A percentile compares a stretch with the other conserved stretches of the same genome.
Evolutionary conservation across 2,329 filamentous ascomycete genomes (phyloP).

Genomic region (Aspergillus tanneri): DNA sequence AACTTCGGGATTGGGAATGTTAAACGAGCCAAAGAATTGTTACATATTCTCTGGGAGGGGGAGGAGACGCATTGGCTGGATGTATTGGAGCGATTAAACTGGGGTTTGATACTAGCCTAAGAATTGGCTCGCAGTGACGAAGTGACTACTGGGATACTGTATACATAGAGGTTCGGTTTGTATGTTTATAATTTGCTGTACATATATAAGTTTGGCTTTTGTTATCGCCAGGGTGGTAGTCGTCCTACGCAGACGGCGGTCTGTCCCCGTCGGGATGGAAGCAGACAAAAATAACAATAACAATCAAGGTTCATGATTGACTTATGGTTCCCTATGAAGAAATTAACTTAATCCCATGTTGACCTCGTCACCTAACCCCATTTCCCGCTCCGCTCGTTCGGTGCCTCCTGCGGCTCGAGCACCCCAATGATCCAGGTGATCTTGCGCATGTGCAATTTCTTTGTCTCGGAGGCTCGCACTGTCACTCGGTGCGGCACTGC

Average conservation of each 20-base stretch:
- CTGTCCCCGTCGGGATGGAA: too few relatives aligned
- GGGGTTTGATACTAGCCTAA: conserved; percentile 36
- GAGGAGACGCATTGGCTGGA: conserved; percentile 32
- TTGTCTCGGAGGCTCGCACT: conserved; percentile 38
- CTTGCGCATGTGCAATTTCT: conserved; percentile 41
- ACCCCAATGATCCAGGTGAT: conserved; percentile 54
- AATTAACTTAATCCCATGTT: conserved; percentile 75
- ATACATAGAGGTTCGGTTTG: too few relatives aligned
- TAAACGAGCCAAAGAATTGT: conserved; percentile 32
- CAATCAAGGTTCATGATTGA: background rate
- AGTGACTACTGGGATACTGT: background rate
- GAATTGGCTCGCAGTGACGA: too few relatives aligned
- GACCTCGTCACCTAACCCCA: conserved; percentile 81
- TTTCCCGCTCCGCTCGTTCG: conserved; percentile 53
- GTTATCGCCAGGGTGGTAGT: too few relatives aligned
- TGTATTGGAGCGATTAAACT: conserved; percentile 31
- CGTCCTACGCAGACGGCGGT: too few relatives aligned
- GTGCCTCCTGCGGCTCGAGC: conserved; percentile 57
- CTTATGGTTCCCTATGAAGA: background rate
- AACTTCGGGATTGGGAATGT: conserved; percentile 41
- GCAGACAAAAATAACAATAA: background rate
- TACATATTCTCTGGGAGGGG: conserved; percentile 29
- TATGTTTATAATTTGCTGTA: too few relatives aligned
- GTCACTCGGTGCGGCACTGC: conserved; percentile 31
- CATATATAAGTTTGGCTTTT: too few relatives aligned